These are phyloP conservation scores for Helianthus tuberosus DNA, from an alignment of 129 eudicot genomes.

Conservation along the genomic window DNA sequence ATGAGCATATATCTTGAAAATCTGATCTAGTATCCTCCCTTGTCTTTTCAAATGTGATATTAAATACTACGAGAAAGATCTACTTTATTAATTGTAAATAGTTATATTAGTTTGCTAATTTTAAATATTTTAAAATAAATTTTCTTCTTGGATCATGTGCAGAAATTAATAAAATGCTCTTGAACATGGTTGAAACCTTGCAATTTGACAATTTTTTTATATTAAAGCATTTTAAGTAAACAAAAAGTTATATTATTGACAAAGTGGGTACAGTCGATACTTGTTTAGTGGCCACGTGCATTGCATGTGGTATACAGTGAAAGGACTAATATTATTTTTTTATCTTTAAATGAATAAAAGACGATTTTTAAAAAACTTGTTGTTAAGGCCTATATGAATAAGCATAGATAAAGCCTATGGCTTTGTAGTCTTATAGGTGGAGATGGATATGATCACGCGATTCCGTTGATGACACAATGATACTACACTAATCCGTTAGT, in stretches of 20 bases:
- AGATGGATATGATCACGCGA: too few species aligned
- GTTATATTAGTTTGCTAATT: not conserved
- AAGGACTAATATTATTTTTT: not conserved
- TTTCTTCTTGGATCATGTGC: constrained; percentile 38
- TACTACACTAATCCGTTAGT: too few species aligned
- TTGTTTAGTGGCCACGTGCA: constrained; percentile 25
- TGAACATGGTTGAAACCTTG: constrained; percentile 20
- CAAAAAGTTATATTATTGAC: not conserved
- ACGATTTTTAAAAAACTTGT: not conserved
- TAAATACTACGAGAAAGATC: constrained; percentile 13
- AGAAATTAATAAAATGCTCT: not conserved
- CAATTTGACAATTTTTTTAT: constrained; percentile 24
- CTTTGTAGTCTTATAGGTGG: too few species aligned
- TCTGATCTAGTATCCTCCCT: too few species aligned
- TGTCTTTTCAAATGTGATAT: too few species aligned
- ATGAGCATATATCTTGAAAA: not conserved
- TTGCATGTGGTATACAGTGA: constrained; percentile 29
- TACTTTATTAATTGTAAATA: constrained; percentile 4
- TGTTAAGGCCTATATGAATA: too few species aligned
- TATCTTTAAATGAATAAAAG: constrained; percentile 7
- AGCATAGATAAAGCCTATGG: too few species aligned
- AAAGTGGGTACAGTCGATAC: constrained; percentile 13
- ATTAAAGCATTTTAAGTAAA: constrained; percentile 22
- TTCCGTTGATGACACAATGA: too few species aligned
- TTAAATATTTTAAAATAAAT: not conserved